Conservation (phyloP, 805 yeast species). For the Metschnikowia proteae region DNA sequence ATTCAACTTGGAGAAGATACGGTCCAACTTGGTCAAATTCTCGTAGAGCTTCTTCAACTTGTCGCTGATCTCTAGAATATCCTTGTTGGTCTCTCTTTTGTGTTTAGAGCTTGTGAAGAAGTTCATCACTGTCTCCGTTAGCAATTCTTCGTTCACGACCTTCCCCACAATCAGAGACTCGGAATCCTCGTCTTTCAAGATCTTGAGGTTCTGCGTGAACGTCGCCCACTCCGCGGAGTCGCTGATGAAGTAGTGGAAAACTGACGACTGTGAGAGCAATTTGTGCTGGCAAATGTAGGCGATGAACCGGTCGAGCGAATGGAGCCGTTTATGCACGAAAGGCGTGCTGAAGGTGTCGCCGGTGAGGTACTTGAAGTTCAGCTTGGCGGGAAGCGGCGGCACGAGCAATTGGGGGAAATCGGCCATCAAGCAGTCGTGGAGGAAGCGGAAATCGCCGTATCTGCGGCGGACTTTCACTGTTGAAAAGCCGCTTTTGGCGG, state of each 20-base stretch:
- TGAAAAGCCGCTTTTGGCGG: constrained; percentile 14
- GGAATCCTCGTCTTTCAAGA: constrained; percentile 18
- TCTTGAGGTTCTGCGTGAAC: constrained; percentile 54
- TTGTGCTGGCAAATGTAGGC: constrained; percentile 74
- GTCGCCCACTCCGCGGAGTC: constrained; percentile 74
- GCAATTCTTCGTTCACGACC: constrained; percentile 62
- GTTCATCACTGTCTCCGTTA: constrained; percentile 90
- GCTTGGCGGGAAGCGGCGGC: constrained; percentile 93
- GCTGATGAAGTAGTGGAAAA: constrained; percentile 62
- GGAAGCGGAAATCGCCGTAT: constrained; percentile 79
- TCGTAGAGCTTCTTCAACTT: constrained; percentile 81
- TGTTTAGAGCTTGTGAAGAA: constrained; percentile 73
- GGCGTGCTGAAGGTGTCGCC: constrained; percentile 88
- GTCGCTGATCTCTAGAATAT: constrained; percentile 60
- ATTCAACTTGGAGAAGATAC: constrained; percentile 67
- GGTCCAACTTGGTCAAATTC: constrained; percentile 74
- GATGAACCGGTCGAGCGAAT: constrained; percentile 73
- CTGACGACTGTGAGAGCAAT: constrained; percentile 60
- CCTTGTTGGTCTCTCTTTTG: constrained; percentile 73
- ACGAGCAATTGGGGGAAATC: constrained; percentile 84
- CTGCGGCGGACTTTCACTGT: constrained; percentile 65
- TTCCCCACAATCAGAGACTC: constrained; percentile 30
- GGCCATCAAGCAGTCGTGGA: constrained; percentile 67
- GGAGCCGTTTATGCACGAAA: constrained; percentile 79
- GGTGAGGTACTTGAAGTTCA: constrained; percentile 83